Evolutionary conservation across 352 stramenopile species (phyloP).

Genomic region (Phytopythium kandeliae): DNA sequence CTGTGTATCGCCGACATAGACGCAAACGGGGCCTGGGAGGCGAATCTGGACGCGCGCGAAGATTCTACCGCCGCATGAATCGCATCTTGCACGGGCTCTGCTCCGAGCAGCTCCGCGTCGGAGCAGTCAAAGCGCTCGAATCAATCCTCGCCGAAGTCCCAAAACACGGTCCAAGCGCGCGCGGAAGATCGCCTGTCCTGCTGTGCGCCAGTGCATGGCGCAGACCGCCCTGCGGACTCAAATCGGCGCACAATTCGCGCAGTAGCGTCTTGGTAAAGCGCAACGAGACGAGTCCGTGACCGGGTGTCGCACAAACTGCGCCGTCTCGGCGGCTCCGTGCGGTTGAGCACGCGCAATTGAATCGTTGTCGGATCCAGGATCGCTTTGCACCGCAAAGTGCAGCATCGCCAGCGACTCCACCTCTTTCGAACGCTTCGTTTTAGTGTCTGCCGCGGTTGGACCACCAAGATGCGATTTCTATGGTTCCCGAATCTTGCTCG

Average conservation of each 20-base stretch:
- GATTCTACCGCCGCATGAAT: background rate
- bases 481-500: background rate
- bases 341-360: too few species aligned
- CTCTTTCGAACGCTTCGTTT: background rate
- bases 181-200: background rate
- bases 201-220: background rate
- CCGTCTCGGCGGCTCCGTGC: too few species aligned
- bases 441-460: background rate
- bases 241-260: too few species aligned
- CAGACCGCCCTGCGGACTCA: too few species aligned
- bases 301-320: too few species aligned
- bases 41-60: background rate
- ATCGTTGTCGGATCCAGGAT: too few species aligned
- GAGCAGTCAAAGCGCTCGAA: too few species aligned
- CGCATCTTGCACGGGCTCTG: background rate
- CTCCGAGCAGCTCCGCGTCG: too few species aligned
- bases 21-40: background rate
- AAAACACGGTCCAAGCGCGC: background rate
- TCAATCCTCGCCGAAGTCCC: background rate
- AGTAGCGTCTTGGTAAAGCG: too few species aligned
- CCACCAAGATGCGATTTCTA: background rate
- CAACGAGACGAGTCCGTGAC: too few species aligned
- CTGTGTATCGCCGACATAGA: background rate
- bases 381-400: conserved; percentile 1
- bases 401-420: background rate